Base-by-base conservation (phyloP, 2,329 filamentous ascomycete genomes). In the Aspergillus brunneoviolaceus region DNA sequence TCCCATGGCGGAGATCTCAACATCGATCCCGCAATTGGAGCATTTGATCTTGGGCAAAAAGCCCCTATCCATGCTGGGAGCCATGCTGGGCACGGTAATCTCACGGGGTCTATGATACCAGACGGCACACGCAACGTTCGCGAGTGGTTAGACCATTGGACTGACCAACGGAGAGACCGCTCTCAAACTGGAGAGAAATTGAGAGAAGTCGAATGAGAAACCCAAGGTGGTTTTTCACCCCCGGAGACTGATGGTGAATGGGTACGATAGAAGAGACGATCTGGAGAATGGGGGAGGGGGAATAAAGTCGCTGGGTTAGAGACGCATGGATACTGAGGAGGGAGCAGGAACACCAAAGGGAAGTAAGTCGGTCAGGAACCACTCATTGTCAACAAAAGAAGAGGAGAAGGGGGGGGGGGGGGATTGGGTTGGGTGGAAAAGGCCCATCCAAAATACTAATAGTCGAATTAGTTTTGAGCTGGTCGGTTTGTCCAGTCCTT, bases 1-100 rank as follows among this genome's bases (percentile, higher is more conserved):
- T 63, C 91, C 91, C 88, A 96, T 90, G 74, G 88, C 81, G 47
- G 89, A 89, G 67, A 96, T 95, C 72, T 93, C 89, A 61, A 96
- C 90, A 69, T 93, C 86, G 47, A 80, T 76, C 47, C 87, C 85
- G 73, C 92, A 96, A 79, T 84, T 87, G 56, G 92, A 96, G 77
- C 92, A 96, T 82, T 94, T 96, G 77, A 96, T 90, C 25, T 87
- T 87, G 71, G 92, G 91, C 80, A 95, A 81, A 65, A 93, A 86
- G 75, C 85, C 89, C 74, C 87, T 84, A 71, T 87, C 82, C 68
- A 81, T 81, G 59, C 72, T 64, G 54, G 72, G 71, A 70, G 76
- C 77, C 63, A 64, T 67, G 51, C 54, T 53, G 50, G 31, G 35
- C 42, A 29, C 52, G 25, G 27, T 19, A 42, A 42, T 42, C 39